These are phyloP conservation scores for Camelina sativa DNA, from an alignment of 345 rosid species.

Conservation along the genomic window DNA sequence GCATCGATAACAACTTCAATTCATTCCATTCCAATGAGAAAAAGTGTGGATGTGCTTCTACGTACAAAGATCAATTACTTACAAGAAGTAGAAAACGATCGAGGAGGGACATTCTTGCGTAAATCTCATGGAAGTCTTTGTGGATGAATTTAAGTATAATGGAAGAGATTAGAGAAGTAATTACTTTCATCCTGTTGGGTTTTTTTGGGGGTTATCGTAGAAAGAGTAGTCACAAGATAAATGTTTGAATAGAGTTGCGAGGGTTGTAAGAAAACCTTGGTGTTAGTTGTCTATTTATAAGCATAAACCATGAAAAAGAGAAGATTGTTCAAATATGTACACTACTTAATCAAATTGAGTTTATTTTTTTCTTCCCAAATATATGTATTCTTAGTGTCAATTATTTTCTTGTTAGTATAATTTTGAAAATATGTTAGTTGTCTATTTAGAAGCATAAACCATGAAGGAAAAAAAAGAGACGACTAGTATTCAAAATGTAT, in stretches of 20 bases:
- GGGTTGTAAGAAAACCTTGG: background rate
- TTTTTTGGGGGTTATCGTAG: background rate
- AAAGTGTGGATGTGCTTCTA: background rate
- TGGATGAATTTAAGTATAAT: constrained; percentile 41
- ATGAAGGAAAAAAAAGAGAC: too few species aligned
- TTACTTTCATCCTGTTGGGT: constrained; percentile 3
- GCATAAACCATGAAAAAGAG: constrained; percentile 1
- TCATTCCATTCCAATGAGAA: background rate
- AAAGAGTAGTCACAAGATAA: background rate
- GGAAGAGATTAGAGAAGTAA: constrained; percentile 28
- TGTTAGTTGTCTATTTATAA: constrained; percentile 5
- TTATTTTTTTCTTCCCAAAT: background rate
- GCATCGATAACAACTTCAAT: background rate
- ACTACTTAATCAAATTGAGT: background rate
- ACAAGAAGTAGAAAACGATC: constrained; percentile 56
- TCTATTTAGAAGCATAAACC: too few species aligned
- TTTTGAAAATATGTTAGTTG: too few species aligned
- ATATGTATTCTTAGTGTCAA: background rate
- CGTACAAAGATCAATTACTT: constrained; percentile 15
- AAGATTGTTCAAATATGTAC: background rate
- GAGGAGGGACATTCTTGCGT: constrained; percentile 47
- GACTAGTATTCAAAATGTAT: too few species aligned
- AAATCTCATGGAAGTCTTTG: constrained; percentile 49
- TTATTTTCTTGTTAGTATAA: too few species aligned
- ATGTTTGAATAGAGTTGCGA: constrained; percentile 4